Conservation (phyloP, 495 filamentous ascomycete species). For the Rhizodiscina lignyota region DNA sequence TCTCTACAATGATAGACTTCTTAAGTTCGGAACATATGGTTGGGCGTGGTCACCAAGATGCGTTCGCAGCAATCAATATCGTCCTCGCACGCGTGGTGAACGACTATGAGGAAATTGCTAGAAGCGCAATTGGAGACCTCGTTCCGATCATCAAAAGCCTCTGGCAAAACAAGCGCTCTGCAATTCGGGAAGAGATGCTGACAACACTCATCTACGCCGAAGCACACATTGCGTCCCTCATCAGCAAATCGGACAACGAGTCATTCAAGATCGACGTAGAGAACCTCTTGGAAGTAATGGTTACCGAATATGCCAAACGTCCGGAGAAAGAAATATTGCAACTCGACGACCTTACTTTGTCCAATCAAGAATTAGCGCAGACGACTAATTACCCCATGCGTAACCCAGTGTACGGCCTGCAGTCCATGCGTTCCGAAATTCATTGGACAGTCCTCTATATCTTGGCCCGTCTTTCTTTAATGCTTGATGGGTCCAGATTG, state of each 20-base stretch:
- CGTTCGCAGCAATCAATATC: constrained; percentile 59
- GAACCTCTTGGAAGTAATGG: constrained; percentile 14
- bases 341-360: constrained; percentile 8
- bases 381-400: background rate
- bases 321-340: constrained; percentile 7
- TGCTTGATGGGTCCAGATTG: too few species aligned
- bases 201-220: constrained; percentile 57
- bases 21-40: constrained; percentile 42
- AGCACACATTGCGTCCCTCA: too few species aligned
- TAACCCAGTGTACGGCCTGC: constrained; percentile 24
- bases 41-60: constrained; percentile 47
- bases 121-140: too few species aligned
- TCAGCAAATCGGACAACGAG: too few species aligned
- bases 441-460: constrained; percentile 36
- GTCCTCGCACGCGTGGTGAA: too few species aligned
- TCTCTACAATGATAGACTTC: constrained; percentile 40
- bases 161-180: too few species aligned
- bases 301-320: constrained; percentile 11
- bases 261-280: too few species aligned
- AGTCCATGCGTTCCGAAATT: constrained; percentile 26
- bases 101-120: too few species aligned
- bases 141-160: too few species aligned
- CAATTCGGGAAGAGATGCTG: constrained; percentile 58
- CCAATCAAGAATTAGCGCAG: background rate
- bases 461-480: constrained; percentile 17